phyloP scores from a whole-genome alignment of 2,329 filamentous ascomycete species.

The Trichoderma atroviride region DNA sequence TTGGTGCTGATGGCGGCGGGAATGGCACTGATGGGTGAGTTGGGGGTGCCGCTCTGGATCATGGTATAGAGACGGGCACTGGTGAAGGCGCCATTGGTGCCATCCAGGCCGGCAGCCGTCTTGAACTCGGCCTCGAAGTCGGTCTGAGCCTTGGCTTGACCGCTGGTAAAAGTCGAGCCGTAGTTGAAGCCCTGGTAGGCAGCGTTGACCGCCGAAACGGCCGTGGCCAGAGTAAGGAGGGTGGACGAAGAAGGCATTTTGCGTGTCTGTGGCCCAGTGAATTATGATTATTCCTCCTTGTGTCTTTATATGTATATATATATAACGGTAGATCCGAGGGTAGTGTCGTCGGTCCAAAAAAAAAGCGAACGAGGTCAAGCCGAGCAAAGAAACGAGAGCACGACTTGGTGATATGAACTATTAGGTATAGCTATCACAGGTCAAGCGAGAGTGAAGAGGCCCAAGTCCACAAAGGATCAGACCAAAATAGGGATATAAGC shows the following conservation, averaged over 20 bases:
- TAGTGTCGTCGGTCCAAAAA: not conserved
- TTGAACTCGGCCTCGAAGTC: constrained; percentile 74
- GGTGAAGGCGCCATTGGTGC: constrained; percentile 64
- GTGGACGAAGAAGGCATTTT: constrained; percentile 40
- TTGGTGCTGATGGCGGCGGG: constrained; percentile 80
- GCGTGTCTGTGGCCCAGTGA: not conserved
- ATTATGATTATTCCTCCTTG: not conserved
- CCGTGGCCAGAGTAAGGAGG: constrained; percentile 42
- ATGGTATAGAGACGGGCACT: constrained; percentile 76
- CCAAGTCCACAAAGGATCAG: not conserved
- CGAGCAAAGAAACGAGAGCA: constrained; percentile 14
- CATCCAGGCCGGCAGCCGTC: constrained; percentile 63
- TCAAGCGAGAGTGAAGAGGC: constrained; percentile 17
- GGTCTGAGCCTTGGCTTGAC: constrained; percentile 59
- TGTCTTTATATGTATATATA: not conserved
- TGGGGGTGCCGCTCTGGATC: constrained; percentile 68
- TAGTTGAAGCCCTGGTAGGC: constrained; percentile 73
- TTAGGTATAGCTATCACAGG: not conserved
- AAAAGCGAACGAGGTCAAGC: constrained; percentile 15
- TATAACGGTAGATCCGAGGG: not conserved
- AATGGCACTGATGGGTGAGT: constrained; percentile 70
- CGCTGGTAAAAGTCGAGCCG: constrained; percentile 63
- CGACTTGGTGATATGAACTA: not conserved
- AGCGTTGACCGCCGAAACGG: constrained; percentile 42
- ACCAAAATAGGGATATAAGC: not conserved